Evolutionary conservation across 2,329 filamentous ascomycete genomes (phyloP), one percentile per base, ranked within the genome.

Genomic region (Plectosphaerella cucumerina): DNA sequence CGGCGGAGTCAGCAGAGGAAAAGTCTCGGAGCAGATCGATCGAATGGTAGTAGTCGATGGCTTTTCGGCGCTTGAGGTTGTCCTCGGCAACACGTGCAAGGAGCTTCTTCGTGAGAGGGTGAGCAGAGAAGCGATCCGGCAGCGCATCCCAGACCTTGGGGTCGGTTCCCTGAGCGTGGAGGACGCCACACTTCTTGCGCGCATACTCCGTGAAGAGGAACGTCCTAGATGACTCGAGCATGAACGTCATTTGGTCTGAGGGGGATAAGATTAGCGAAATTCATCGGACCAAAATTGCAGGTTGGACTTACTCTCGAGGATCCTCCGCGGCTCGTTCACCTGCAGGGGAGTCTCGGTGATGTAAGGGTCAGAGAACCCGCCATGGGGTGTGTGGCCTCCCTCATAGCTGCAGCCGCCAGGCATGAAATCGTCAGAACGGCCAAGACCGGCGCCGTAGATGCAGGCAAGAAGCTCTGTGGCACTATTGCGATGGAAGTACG

Each of bases 401-500:
- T 70, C 66, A 49, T 74, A 70, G 20, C 65, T 70, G 12, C 71
- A 69, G 39, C 73, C 70, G 17, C 73, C 74, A 6, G 75, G 74
- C 52, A 71, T 67, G 59, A 77, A 77, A n/a, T 71, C 73, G 51
- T 67, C 65, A 8, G 60, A 64, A 0, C 54, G 54, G 5, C 56
- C 64, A 42, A 37, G 65, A 23, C 60, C 60, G 10, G 50, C 17
- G 6, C 70, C 69, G 11, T 66, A 68, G 37, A 79, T 72, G 20
- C 81, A 66, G 1, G 78, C 78, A 76, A 81, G 80, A 50, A 82
- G 70, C 58, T 84, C 80, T 0, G 76, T 75, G 26, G 78, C 79
- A 37, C 73, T 75, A 61, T 83, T 84, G 44, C 81, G 73, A 62
- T 86, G 84, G 62, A 85, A 87, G 66, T 84, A 87, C 10, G 80